Percentiles rank a stretch among this genome's conserved stretches.
Evolutionary conservation across 2,329 filamentous ascomycete genomes (phyloP).

Genomic region (Paecilomyces niveus): DNA sequence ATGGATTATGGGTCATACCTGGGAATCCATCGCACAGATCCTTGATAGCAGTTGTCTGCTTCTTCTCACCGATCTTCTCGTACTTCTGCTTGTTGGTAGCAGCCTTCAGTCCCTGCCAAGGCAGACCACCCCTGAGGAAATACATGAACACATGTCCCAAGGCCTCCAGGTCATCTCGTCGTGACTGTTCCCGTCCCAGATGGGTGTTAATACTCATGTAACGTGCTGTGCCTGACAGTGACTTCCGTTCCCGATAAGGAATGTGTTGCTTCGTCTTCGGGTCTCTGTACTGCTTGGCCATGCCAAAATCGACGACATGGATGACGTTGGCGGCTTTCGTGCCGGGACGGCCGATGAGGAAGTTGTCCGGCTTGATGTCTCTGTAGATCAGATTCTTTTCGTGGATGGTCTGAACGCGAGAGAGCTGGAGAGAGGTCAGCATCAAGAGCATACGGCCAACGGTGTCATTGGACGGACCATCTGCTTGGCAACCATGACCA

Average conservation of each 20-base stretch:
- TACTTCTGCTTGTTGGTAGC: slow-evolving; percentile 91
- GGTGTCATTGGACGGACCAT: slow-evolving; percentile 54
- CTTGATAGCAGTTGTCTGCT: slow-evolving; percentile 95
- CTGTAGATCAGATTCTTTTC: slow-evolving; percentile 99
- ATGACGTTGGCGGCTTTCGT: slow-evolving; percentile 97
- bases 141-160: slow-evolving; percentile 65
- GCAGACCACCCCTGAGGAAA: slow-evolving; percentile 58
- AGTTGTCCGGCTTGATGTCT: slow-evolving; percentile 99
- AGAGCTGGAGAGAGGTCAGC: slow-evolving; percentile 53
- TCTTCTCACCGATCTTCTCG: slow-evolving; percentile 99
- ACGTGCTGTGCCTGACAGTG: slow-evolving; percentile 87
- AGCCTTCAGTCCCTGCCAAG: slow-evolving; percentile 62
- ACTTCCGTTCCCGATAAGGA: slow-evolving; percentile 93
- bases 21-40: slow-evolving; percentile 95
- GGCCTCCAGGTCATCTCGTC: slow-evolving; percentile 91
- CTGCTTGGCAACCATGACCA: slow-evolving; percentile 98
- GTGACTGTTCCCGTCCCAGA: slow-evolving; percentile 89
- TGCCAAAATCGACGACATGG: slow-evolving; percentile 97
- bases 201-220: slow-evolving; percentile 99
- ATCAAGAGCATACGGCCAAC: neutral
- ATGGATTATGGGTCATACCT: slow-evolving; percentile 38
- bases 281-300: slow-evolving; percentile 99
- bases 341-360: slow-evolving; percentile 85
- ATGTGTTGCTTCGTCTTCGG: slow-evolving; percentile 99
- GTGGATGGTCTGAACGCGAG: slow-evolving; percentile 87